Percentiles rank a stretch among this genome's conserved stretches.
phyloP scores from a whole-genome alignment of 2,329 filamentous ascomycete genomes.

The Ampelomyces quisqualis region DNA sequence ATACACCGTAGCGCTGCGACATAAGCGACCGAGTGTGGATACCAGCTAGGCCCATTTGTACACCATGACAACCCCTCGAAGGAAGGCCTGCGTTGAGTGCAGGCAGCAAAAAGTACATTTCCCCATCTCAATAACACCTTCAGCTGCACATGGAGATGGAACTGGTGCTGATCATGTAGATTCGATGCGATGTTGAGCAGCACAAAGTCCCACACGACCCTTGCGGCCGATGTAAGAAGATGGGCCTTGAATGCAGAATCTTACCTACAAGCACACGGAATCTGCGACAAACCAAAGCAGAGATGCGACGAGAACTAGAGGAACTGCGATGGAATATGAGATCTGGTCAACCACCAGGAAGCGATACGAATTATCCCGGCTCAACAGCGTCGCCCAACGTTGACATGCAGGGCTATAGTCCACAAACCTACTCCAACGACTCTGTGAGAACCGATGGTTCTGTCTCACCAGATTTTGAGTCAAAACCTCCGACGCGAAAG shows the following conservation, averaged over 20 bases:
- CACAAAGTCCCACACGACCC: conserved; percentile 41
- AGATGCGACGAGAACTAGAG: conserved; percentile 42
- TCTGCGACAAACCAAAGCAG: conserved; percentile 41
- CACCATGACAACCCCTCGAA: conserved; percentile 38
- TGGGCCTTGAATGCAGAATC: conserved; percentile 41
- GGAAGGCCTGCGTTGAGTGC: conserved; percentile 43
- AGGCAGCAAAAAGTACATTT: conserved; percentile 41
- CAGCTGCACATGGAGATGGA: too few species aligned
- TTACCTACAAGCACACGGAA: conserved; percentile 42
- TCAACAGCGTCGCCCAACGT: conserved; percentile 32
- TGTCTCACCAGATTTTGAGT: conserved; percentile 33
- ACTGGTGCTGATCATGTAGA: conserved; percentile 28
- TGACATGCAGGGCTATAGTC: conserved; percentile 30
- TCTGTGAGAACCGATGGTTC: conserved; percentile 31
- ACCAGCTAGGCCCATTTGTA: conserved; percentile 19
- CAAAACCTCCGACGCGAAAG: conserved; percentile 26
- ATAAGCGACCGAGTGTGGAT: conserved; percentile 24
- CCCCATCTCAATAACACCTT: background rate
- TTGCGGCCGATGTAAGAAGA: conserved; percentile 40
- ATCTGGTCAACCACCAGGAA: conserved; percentile 17
- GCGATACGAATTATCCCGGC: conserved; percentile 27
- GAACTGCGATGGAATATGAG: conserved; percentile 41
- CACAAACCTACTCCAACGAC: conserved; percentile 32
- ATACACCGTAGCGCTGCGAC: conserved; percentile 22
- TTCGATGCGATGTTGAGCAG: conserved; percentile 44